Evolutionary conservation across 148 eudicot genomes (phyloP).

Genomic region (Rhododendron simsii): DNA sequence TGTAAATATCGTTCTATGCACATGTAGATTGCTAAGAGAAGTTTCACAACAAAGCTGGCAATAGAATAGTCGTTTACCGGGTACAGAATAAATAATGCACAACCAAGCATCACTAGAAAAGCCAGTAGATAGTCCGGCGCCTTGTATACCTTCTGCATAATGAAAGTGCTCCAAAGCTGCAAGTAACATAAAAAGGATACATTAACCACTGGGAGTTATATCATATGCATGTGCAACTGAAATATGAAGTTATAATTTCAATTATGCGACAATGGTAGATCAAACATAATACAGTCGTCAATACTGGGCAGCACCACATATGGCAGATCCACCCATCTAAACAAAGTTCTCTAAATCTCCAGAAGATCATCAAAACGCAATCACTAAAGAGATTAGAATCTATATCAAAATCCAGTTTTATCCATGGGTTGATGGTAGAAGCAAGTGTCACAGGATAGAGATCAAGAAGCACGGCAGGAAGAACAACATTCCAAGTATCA

Average conservation of each 20-base stretch:
- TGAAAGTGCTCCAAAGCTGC: slow-evolving; percentile 91
- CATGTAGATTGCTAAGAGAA: neutral
- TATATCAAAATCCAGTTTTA: neutral
- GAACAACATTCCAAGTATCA: neutral
- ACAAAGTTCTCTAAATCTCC: neutral
- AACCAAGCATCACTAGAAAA: slow-evolving; percentile 78
- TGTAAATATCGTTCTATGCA: neutral
- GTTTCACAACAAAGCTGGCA: neutral
- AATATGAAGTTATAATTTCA: neutral
- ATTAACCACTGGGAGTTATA: neutral
- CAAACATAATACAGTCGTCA: neutral
- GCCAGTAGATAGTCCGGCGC: slow-evolving; percentile 81
- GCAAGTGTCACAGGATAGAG: neutral
- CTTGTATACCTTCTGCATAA: slow-evolving; percentile 92
- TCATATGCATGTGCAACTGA: neutral
- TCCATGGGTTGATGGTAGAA: neutral
- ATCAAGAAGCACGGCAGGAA: neutral
- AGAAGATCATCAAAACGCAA: neutral
- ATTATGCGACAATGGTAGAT: neutral
- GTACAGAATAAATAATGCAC: slow-evolving; percentile 71
- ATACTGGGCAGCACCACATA: neutral
- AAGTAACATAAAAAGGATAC: slow-evolving; percentile 1
- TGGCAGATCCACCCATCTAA: neutral
- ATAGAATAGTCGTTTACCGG: slow-evolving; percentile 50
- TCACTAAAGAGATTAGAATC: neutral